These are phyloP conservation scores for Rhynchospora breviuscula DNA, from an alignment of 176 grass and related monocot genomes.

Conservation along the genomic window DNA sequence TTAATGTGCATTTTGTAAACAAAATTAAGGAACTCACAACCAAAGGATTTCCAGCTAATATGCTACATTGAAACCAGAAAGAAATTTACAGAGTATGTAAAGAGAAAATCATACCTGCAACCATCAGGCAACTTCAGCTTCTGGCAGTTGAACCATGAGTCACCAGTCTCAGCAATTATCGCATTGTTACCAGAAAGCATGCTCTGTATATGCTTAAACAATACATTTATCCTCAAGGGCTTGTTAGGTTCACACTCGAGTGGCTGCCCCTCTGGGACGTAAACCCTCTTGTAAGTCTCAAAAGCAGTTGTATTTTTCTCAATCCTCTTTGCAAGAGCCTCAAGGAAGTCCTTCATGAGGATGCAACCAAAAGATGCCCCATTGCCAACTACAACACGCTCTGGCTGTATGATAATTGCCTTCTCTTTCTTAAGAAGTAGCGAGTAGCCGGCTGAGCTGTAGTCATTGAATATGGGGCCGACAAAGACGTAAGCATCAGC, in stretches of 20 bases:
- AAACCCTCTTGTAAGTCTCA: constrained; percentile 67
- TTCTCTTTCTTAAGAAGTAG: constrained; percentile 56
- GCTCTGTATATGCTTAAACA: constrained; percentile 72
- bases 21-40: not conserved
- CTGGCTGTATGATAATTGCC: constrained; percentile 62
- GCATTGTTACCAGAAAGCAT: constrained; percentile 45
- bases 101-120: constrained; percentile 32
- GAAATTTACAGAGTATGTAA: not conserved
- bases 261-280: constrained; percentile 46
- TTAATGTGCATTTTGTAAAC: not conserved
- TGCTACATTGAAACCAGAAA: not conserved
- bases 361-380: constrained; percentile 69
- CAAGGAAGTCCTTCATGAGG: constrained; percentile 63
- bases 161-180: constrained; percentile 60
- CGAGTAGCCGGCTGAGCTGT: constrained; percentile 78
- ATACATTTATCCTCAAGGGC: constrained; percentile 58
- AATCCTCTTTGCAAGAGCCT: constrained; percentile 33
- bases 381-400: constrained; percentile 57
- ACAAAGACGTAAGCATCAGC: constrained; percentile 69
- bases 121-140: constrained; percentile 60
- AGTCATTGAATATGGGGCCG: constrained; percentile 83
- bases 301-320: constrained; percentile 44
- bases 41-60: not conserved
- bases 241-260: constrained; percentile 25
- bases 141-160: constrained; percentile 96